Conservation (phyloP, 1,284 basidiomycete genomes). For the Amylostereum areolatum region DNA sequence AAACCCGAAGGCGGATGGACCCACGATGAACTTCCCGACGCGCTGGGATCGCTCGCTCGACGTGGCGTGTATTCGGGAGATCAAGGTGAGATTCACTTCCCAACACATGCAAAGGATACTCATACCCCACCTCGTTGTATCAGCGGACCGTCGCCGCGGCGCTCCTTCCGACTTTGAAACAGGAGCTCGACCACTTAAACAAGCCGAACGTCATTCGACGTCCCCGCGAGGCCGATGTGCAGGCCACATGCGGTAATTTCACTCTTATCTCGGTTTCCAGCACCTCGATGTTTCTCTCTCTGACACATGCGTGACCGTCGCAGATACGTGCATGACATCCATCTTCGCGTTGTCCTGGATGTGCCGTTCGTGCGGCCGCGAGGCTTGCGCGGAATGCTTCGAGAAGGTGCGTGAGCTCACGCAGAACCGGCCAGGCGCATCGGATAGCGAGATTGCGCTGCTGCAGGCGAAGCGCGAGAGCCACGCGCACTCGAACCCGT, state of each 20-base stretch:
- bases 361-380: conserved; percentile 85
- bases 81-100: conserved; percentile 43
- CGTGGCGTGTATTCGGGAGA: conserved; percentile 40
- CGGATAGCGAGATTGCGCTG: conserved; percentile 39
- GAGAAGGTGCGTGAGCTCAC: conserved; percentile 63
- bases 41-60: conserved; percentile 59
- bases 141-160: conserved; percentile 65
- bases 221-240: conserved; percentile 70
- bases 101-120: neutral
- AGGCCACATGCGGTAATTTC: conserved; percentile 71
- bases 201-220: conserved; percentile 60
- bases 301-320: conserved; percentile 4
- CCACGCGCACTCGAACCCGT: conserved; percentile 60
- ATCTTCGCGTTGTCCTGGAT: conserved; percentile 88
- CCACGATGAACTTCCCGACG: conserved; percentile 58
- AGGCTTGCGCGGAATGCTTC: conserved; percentile 84
- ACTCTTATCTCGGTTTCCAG: conserved; percentile 19
- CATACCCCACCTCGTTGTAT: neutral
- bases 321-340: conserved; percentile 90
- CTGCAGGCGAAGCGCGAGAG: conserved; percentile 50
- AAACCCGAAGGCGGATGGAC: conserved; percentile 48
- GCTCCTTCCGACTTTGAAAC: conserved; percentile 60
- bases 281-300: neutral
- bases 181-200: conserved; percentile 67
- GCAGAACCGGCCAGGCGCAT: conserved; percentile 41